phyloP scores from a whole-genome alignment of 371 early-diverging fungal genomes.

The Fennellomyces sp. region DNA sequence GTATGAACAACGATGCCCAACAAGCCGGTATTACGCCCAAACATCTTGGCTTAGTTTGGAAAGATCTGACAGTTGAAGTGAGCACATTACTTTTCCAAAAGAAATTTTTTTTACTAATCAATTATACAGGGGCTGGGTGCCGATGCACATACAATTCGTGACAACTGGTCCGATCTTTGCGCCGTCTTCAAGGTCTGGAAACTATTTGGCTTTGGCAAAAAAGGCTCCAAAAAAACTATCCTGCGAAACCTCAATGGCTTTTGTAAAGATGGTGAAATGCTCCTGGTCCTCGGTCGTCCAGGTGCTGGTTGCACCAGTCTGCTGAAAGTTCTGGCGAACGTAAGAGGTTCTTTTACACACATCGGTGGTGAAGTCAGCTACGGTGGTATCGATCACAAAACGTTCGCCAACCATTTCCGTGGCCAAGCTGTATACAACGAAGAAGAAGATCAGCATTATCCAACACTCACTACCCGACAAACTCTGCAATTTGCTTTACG shows the following conservation, averaged over 20 bases:
- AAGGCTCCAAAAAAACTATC: constrained; percentile 19
- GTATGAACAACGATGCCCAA: background rate
- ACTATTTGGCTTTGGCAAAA: constrained; percentile 18
- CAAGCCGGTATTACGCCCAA: constrained; percentile 28
- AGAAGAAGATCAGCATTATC: constrained; percentile 54
- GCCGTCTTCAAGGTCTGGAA: constrained; percentile 26
- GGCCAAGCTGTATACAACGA: constrained; percentile 48
- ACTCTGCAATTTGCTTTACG: constrained; percentile 54
- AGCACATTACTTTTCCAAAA: background rate
- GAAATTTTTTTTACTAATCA: constrained; percentile 2
- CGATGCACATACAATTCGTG: constrained; percentile 41
- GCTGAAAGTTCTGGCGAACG: constrained; percentile 48
- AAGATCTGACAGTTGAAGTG: constrained; percentile 37
- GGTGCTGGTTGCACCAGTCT: constrained; percentile 56
- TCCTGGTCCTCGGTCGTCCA: constrained; percentile 57
- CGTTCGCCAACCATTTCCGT: constrained; percentile 39
- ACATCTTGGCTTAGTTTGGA: constrained; percentile 39
- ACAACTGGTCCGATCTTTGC: constrained; percentile 15
- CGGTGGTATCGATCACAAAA: constrained; percentile 39
- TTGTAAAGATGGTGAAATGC: constrained; percentile 53
- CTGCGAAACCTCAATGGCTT: constrained; percentile 41
- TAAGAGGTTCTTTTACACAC: constrained; percentile 32
- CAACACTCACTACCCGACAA: constrained; percentile 34
- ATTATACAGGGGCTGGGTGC: constrained; percentile 32
- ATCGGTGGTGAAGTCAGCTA: constrained; percentile 43